phyloP scores from a whole-genome alignment of 495 filamentous ascomycete species.

The Xylaria telfairii region DNA sequence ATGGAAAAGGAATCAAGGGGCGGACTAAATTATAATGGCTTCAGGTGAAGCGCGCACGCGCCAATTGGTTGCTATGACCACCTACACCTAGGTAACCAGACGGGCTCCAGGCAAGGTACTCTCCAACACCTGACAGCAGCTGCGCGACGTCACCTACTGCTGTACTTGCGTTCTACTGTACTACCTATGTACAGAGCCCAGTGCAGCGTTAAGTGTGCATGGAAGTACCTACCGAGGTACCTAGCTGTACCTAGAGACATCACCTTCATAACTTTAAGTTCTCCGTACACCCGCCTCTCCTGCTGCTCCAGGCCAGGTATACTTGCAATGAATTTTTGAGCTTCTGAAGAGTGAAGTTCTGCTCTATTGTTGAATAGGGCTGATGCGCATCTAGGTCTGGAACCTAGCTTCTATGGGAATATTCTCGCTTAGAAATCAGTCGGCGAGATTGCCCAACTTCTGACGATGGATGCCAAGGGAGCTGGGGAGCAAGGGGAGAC shows the following conservation, averaged over 20 bases:
- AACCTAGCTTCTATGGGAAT: background rate
- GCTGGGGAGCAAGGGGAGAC: slow-evolving; percentile 24
- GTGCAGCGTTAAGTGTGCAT: too few relatives aligned
- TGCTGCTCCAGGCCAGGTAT: background rate
- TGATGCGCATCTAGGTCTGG: background rate
- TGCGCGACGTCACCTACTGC: too few relatives aligned
- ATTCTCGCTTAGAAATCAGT: slow-evolving; percentile 2
- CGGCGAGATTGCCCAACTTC: background rate
- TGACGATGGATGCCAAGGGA: slow-evolving; percentile 18
- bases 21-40: background rate
- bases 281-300: background rate
- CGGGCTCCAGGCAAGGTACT: background rate
- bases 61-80: slow-evolving; percentile 23
- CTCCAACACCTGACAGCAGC: background rate
- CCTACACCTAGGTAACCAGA: too few relatives aligned
- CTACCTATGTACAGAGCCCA: background rate
- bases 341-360: background rate
- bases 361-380: background rate
- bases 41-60: slow-evolving; percentile 8
- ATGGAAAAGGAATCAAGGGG: background rate
- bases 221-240: too few relatives aligned
- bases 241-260: too few relatives aligned
- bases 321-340: background rate
- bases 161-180: too few relatives aligned
- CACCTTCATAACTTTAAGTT: background rate